Evolutionary conservation across 2,329 filamentous ascomycete genomes (phyloP), one percentile per base, ranked within the genome.

Genomic region (Rosellinia necatrix): DNA sequence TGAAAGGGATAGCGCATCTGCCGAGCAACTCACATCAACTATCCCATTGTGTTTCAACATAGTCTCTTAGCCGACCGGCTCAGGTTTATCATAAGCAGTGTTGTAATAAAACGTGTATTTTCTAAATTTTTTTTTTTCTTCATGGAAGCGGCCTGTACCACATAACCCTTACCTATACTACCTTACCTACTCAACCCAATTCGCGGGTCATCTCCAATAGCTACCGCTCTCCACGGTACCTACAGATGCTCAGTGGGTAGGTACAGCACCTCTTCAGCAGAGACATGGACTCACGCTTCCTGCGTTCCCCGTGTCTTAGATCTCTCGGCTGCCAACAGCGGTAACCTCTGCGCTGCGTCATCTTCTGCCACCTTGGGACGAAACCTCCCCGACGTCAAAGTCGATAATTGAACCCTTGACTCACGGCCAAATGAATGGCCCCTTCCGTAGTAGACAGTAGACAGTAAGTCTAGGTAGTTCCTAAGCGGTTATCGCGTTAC

Each of bases 271-370:
- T 47, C 24, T 48, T 15, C n/a, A n/a, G n/a, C n/a, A 48, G 40
- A 55, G 51, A 59, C 43, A 53, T 40, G 46, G 48, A 56, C 37
- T 55, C 34, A 44, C 25, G 24, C 22, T 37, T 51, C 43, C 41
- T 51, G 51, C 51, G 27, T 24, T 21, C 24, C 35, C n/a, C 34
- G 50, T 43, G 46, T 57, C 53, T 56, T 17, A 56, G 53, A 56
- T 56, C 44, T 29, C 58, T 56, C 56, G 56, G 59, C 30, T 61
- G 44, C 48, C 55, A 24, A 46, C 50, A 43, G 49, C 40, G 41
- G 37, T 27, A 61, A 49, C 49, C 47, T 53, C 43, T 53, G 41
- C 38, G 42, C 55, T 30, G 22, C 41, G 27, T 37, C 27, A 52
- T 43, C 24, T 43, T 27, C 29, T 32, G 35, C 37, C 19, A 30